A percentile compares a stretch with the other conserved stretches of the same genome.
Evolutionary conservation across 257 asterid genomes (phyloP).

Genomic region (Solanum rostratum): DNA sequence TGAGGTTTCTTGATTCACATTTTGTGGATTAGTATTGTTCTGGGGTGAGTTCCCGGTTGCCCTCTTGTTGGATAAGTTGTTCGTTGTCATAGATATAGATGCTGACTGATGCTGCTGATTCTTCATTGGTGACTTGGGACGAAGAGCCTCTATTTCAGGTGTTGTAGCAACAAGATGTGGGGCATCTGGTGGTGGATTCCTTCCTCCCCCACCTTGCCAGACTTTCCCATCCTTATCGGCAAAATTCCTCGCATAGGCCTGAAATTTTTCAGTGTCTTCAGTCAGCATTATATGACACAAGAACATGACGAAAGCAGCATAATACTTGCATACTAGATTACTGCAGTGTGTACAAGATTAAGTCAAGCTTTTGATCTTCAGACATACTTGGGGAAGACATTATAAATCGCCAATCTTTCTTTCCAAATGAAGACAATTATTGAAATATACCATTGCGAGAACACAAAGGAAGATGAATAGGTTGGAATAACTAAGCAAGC

Average conservation of each 20-base stretch:
- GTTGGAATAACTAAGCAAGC: neutral
- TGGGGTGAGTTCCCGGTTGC: conserved; percentile 64
- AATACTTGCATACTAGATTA: neutral
- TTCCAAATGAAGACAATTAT: neutral
- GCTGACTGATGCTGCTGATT: conserved; percentile 74
- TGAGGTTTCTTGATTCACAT: conserved; percentile 55
- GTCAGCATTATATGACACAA: neutral
- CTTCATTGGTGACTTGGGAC: conserved; percentile 98
- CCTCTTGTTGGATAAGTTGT: conserved; percentile 50
- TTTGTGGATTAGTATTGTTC: conserved; percentile 20
- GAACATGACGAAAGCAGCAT: neutral
- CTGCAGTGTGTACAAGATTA: neutral
- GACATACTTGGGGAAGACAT: neutral
- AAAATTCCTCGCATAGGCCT: conserved; percentile 57
- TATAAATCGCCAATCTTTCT: neutral
- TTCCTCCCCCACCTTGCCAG: conserved; percentile 93
- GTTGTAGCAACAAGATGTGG: conserved; percentile 93
- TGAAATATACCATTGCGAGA: neutral
- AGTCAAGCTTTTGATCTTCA: neutral
- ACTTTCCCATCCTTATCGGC: conserved; percentile 87
- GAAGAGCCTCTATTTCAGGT: conserved; percentile 81
- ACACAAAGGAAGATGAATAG: neutral
- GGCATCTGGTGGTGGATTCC: conserved; percentile 98
- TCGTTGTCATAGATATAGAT: conserved; percentile 40
- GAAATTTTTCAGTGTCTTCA: conserved; percentile 10